Base-by-base conservation (phyloP, 2,329 filamentous ascomycete genomes). In the Capronia americana region DNA sequence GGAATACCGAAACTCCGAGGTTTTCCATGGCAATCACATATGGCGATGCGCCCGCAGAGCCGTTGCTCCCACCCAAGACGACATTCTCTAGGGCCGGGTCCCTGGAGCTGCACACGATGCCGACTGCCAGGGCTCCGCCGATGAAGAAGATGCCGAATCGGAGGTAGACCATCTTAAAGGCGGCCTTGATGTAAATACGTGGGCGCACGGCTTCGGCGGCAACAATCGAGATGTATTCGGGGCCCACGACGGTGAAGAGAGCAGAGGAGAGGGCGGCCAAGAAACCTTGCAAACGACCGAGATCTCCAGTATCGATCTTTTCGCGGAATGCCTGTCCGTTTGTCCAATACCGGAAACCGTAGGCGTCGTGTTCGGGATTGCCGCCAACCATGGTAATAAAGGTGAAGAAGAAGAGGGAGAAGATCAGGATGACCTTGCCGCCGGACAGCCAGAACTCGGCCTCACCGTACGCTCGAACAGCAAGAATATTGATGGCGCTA, bases 361-460 rank as follows among this genome's bases (percentile, higher is more conserved):
- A 90, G 0, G 84, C 81, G 69, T 92, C 88, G 59, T 85, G 82
- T 0, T 86, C 75, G 0, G 92, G 92, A 70, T 93, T 93, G 5
- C 90, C 92, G 5, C 91, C 92, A 0, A 93, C 81, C 88, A 93
- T 93, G 44, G 89, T 87, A 69, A 95, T 83, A 73, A 95, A 91
- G 12, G 91, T 93, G 78, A 91, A 92, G 70, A 86, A 73, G 72
- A 92, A 84, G 34, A 92, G 81, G 1, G 85, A 87, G 44, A 92
- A 77, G 65, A 91, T 89, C 57, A 92, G 81, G 3, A 92, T 71
- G 3, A 91, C 84, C 75, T 92, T 92, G 64, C 87, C 87, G 3
- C 90, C 76, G 2, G 90, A 87, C 17, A 86, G 85, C 75, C 83
- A 81, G 73, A 93, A 92, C 74, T 92, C 91, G 0, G 87, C 84